Evolutionary conservation across 305 asterid species (phyloP).

Genomic region (Solanum aculeatissimum): DNA sequence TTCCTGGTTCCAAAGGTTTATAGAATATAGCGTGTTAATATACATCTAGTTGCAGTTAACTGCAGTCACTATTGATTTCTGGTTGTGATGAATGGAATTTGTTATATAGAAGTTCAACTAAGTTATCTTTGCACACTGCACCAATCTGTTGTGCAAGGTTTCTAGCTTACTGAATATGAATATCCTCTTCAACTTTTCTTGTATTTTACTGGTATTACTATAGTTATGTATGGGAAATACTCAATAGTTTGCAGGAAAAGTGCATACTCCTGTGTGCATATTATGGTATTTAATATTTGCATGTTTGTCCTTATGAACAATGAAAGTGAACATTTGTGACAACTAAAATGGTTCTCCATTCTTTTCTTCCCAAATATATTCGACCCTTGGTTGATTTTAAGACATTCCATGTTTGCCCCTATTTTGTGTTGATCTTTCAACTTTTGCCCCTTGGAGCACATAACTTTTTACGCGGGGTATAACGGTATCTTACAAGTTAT

Average conservation of each 20-base stretch:
- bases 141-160: neutral
- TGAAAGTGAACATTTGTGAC: neutral
- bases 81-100: neutral
- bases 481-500: neutral
- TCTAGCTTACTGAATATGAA: neutral
- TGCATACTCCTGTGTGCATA: neutral
- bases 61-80: neutral
- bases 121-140: neutral
- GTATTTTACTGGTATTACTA: neutral
- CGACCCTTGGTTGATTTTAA: neutral
- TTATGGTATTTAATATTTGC: neutral
- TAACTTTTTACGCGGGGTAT: neutral
- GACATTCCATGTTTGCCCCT: neutral
- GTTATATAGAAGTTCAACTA: neutral
- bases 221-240: neutral
- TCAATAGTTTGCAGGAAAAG: neutral
- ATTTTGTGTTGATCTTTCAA: neutral
- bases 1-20: conserved; percentile 43
- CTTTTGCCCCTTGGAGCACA: too few species aligned
- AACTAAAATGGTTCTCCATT: neutral
- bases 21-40: conserved; percentile 3
- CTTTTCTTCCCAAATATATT: neutral
- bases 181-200: neutral
- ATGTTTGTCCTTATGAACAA: neutral
- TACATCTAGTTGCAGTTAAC: neutral